phyloP scores from a whole-genome alignment of 192 early-diverging fungal species.

The Linnemannia hyalina region DNA sequence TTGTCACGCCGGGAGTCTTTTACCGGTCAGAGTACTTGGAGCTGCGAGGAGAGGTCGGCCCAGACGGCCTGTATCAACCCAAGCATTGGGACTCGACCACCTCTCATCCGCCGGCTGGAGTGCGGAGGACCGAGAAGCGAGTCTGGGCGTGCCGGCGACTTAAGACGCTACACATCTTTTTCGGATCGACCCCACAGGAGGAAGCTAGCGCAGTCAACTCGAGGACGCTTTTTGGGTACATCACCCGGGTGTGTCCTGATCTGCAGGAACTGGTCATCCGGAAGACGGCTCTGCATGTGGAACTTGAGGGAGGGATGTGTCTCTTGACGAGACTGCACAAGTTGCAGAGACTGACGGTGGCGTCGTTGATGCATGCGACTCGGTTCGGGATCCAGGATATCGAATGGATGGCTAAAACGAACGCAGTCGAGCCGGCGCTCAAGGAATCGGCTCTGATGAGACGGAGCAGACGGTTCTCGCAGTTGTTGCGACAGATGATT shows the following conservation, averaged over 20 bases:
- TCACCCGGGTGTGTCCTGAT: not conserved
- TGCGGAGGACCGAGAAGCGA: not conserved
- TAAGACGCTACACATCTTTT: not conserved
- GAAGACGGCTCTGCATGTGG: not conserved
- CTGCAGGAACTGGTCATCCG: not conserved
- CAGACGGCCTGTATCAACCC: not conserved
- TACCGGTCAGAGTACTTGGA: constrained; percentile 4
- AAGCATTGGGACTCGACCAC: not conserved
- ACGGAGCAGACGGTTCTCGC: not conserved
- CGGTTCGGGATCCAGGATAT: not conserved
- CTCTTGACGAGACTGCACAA: not conserved
- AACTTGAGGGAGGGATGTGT: not conserved
- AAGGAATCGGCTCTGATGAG: not conserved
- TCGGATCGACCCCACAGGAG: constrained; percentile 5
- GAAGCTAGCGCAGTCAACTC: not conserved
- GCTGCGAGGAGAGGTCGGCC: not conserved
- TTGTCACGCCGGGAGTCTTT: not conserved
- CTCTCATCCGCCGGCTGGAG: not conserved
- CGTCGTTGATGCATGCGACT: constrained; percentile 4
- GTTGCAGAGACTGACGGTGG: not conserved
- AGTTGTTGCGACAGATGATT: not conserved
- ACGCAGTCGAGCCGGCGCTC: not conserved
- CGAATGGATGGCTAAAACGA: not conserved
- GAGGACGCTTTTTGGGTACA: not conserved
- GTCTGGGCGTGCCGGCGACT: not conserved